Percentiles rank a stretch among this genome's conserved stretches.
These are phyloP conservation scores for Aspergillus udagawae DNA, from an alignment of 2,329 filamentous ascomycete genomes.

Conservation along the genomic window DNA sequence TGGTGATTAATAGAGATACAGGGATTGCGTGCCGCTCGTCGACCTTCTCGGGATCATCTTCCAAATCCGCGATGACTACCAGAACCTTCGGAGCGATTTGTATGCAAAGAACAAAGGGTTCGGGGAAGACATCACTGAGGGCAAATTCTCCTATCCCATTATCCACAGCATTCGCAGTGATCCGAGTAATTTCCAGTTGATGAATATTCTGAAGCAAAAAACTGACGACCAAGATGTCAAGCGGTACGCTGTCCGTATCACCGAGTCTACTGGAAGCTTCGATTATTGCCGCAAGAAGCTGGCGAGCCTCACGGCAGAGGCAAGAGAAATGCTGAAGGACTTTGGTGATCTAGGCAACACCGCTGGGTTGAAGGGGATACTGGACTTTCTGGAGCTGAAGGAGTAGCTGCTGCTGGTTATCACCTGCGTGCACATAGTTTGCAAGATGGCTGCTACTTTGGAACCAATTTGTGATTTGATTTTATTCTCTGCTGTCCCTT, in stretches of 20 bases:
- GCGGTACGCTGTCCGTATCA: slow-evolving; percentile 77
- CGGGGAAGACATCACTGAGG: slow-evolving; percentile 89
- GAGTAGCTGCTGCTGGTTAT: neutral
- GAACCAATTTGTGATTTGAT: too few species aligned
- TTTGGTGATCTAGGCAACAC: neutral
- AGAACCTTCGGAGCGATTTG: slow-evolving; percentile 62
- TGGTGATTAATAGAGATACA: neutral
- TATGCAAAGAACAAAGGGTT: slow-evolving; percentile 85
- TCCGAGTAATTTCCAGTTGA: slow-evolving; percentile 56
- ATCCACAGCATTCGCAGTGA: slow-evolving; percentile 78
- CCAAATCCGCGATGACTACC: slow-evolving; percentile 63
- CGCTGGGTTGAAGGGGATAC: neutral
- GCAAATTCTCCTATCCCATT: slow-evolving; percentile 91
- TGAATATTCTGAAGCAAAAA: slow-evolving; percentile 87
- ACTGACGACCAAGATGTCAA: slow-evolving; percentile 80
- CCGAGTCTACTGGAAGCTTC: slow-evolving; percentile 82
- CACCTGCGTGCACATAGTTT: neutral
- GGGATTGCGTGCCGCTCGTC: slow-evolving; percentile 56
- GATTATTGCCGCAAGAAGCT: slow-evolving; percentile 51
- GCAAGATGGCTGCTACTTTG: too few species aligned
- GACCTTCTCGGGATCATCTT: slow-evolving; percentile 43
- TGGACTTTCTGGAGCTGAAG: slow-evolving; percentile 5
- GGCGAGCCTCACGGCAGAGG: neutral
- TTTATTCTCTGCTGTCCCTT: too few species aligned
- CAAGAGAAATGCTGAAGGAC: neutral